Base-by-base conservation (phyloP, 805 yeast genomes). In the Huiozyma naganishii region DNA sequence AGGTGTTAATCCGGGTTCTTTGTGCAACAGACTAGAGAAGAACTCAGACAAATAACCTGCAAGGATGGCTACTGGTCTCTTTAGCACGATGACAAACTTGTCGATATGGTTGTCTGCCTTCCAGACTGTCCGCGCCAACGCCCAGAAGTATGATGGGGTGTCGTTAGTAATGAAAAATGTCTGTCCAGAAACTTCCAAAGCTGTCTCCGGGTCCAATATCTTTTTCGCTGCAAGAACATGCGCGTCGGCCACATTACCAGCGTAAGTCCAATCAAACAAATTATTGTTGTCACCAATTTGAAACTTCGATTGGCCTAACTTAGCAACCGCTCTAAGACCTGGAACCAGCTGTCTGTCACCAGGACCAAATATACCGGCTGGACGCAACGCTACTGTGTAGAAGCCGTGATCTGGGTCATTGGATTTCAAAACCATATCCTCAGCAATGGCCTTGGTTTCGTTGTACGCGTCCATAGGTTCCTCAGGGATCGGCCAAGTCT, bases 281-380 rank as follows among this genome's bases (percentile, higher is more conserved):
- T 92, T 92, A 61, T 84, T 79, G 66, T 92, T 92, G 61, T 87
- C 94, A 51, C 99, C 98, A 40, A 92, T 71, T 66, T 92, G 99
- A 64, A 86, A 86, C 62, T 83, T 83, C 23, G 92, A 82, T 63
- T 90, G 96, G 7, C 95, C 95, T 43, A 76, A 67, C 46, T 74
- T 73, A 3, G 95, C 88, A 37, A 86, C 95, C 11, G 73, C 73
- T 58, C 95, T 77, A 46, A 92, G 70, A 3, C 95, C 95, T 9
- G 98, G 98, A 39, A 92, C 92, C 57, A 92, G 68, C 62, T 92
- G 99, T 48, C 98, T 77, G 62, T 92, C 98, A 37, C 98, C 97
- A 6, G 97, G 98, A 5, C 98, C 99, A 68, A 92, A 92, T 40
- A 92, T 88, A 35, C 98, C 99, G 1, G 98, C 96, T 1, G 98